These are phyloP conservation scores for Neonectria ditissima DNA, from an alignment of 2,329 filamentous ascomycete species.

Conservation along the genomic window DNA sequence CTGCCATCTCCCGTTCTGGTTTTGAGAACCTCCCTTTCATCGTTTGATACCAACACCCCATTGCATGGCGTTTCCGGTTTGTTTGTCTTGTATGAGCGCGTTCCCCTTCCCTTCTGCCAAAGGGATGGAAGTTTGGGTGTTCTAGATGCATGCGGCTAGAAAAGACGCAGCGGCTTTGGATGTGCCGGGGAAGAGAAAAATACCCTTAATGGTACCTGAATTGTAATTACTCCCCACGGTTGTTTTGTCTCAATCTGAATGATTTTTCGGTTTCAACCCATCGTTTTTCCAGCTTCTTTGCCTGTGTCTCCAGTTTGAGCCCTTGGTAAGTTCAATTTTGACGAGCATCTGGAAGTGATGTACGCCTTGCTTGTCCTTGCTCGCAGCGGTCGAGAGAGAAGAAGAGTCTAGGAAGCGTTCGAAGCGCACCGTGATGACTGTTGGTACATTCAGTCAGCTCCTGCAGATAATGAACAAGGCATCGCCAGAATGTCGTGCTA, in stretches of 20 bases:
- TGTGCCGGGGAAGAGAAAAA: slow-evolving; percentile 18
- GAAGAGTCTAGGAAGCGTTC: too few species aligned
- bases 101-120: slow-evolving; percentile 14
- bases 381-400: too few species aligned
- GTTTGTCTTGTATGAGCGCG: slow-evolving; percentile 28
- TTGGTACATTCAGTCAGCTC: neutral
- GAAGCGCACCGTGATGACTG: too few species aligned
- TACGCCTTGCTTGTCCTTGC: too few species aligned
- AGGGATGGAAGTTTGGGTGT: slow-evolving; percentile 11
- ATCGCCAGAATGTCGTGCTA: slow-evolving; percentile 18
- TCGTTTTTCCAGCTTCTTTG: neutral
- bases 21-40: slow-evolving; percentile 17
- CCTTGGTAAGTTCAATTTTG: too few species aligned
- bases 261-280: neutral
- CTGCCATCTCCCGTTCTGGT: slow-evolving; percentile 12
- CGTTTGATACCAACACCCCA: slow-evolving; percentile 47
- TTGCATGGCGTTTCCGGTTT: slow-evolving; percentile 44
- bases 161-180: slow-evolving; percentile 24
- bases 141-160: slow-evolving; percentile 17
- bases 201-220: slow-evolving; percentile 32
- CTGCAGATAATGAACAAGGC: neutral
- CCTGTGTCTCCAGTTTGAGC: neutral
- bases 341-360: too few species aligned
- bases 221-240: slow-evolving; percentile 10
- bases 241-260: neutral